These are phyloP conservation scores for Myxozyma neotropica DNA, from an alignment of 805 yeast genomes.

Conservation along the genomic window DNA sequence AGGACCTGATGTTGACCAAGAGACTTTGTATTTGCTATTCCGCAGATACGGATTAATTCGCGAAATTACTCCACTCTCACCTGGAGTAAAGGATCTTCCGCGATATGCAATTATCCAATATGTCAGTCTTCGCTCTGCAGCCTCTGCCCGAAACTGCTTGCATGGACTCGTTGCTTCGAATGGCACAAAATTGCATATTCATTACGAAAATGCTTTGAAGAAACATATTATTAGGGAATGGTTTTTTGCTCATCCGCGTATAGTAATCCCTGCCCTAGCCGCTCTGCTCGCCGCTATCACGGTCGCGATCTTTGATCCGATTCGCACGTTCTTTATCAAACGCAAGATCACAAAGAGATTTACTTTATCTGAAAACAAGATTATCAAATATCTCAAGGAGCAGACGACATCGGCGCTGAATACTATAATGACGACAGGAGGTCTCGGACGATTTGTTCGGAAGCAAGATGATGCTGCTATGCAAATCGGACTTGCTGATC, in stretches of 20 bases:
- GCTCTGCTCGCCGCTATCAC: constrained; percentile 82
- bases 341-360: constrained; percentile 60
- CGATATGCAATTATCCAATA: constrained; percentile 60
- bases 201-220: constrained; percentile 61
- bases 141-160: constrained; percentile 86
- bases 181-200: constrained; percentile 70
- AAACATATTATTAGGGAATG: constrained; percentile 59
- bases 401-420: neutral
- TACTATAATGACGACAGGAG: constrained; percentile 12
- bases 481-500: constrained; percentile 60
- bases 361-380: constrained; percentile 37
- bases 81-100: constrained; percentile 51
- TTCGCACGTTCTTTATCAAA: constrained; percentile 76
- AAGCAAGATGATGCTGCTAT: neutral
- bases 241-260: constrained; percentile 74
- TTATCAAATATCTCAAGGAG: constrained; percentile 41
- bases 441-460: constrained; percentile 12
- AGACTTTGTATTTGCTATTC: constrained; percentile 74
- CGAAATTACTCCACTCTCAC: constrained; percentile 66
- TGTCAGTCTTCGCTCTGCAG: constrained; percentile 63
- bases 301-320: constrained; percentile 88
- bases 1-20: constrained; percentile 74
- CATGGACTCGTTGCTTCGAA: constrained; percentile 64
- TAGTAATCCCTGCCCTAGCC: constrained; percentile 75
- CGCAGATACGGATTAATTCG: constrained; percentile 84